A percentile compares a stretch with the other conserved stretches of the same genome.
phyloP scores from a whole-genome alignment of 345 rosid species.

The Populus nigra region DNA sequence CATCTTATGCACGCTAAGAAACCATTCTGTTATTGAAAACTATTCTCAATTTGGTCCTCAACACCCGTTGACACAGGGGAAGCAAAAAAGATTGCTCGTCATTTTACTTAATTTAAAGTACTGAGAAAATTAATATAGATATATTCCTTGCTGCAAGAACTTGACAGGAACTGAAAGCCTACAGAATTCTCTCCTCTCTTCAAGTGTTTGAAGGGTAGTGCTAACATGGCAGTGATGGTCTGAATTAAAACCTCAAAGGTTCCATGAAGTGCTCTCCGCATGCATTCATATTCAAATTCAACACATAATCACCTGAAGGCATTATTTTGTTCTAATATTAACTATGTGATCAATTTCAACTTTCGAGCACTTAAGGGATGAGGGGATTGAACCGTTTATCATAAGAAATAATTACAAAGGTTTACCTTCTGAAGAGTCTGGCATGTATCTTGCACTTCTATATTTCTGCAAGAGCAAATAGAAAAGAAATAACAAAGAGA shows the following conservation, averaged over 20 bases:
- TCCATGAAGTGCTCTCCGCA: neutral
- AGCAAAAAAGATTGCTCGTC: neutral
- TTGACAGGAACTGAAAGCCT: neutral
- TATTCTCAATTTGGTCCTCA: neutral
- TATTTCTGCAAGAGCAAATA: slow-evolving; percentile 55
- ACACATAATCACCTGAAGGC: neutral
- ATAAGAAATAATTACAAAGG: slow-evolving; percentile 4
- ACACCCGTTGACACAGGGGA: neutral
- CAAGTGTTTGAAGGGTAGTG: neutral
- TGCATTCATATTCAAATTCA: neutral
- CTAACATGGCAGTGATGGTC: neutral
- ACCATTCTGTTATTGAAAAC: too few species aligned
- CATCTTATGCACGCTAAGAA: too few species aligned
- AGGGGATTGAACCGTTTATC: neutral
- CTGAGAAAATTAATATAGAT: neutral
- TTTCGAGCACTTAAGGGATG: neutral
- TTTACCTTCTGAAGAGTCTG: slow-evolving; percentile 67
- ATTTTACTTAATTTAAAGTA: neutral
- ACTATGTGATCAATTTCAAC: neutral
- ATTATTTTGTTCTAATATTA: too few species aligned
- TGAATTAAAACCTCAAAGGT: neutral
- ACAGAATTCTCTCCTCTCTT: neutral
- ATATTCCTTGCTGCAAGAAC: neutral
- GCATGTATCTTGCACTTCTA: slow-evolving; percentile 78
- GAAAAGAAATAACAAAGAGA: neutral